These are phyloP conservation scores for Esteya vermicola DNA, from an alignment of 2,329 filamentous ascomycete genomes.

Conservation along the genomic window DNA sequence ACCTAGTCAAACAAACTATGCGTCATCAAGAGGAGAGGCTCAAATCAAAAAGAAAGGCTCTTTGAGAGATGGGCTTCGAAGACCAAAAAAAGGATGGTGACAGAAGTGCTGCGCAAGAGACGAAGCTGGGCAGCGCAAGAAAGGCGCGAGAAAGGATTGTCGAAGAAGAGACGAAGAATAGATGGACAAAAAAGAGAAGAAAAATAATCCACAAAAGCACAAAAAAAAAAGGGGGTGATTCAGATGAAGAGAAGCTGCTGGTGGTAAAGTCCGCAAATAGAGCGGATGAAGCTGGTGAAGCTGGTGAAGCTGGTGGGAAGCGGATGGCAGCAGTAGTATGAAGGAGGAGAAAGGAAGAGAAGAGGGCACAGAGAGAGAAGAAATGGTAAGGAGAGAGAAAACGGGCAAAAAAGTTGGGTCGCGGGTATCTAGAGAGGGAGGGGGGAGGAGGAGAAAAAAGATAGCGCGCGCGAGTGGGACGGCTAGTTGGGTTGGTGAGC, in stretches of 20 bases:
- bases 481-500: background rate
- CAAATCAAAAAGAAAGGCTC: too few species aligned
- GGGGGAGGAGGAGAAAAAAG: background rate
- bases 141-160: too few species aligned
- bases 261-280: background rate
- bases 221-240: background rate
- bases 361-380: background rate
- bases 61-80: too few species aligned
- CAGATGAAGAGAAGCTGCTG: background rate
- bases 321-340: background rate
- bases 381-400: background rate
- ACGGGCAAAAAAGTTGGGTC: too few species aligned
- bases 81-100: too few species aligned
- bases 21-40: too few species aligned
- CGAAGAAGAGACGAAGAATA: background rate
- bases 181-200: background rate
- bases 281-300: background rate
- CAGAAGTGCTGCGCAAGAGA: too few species aligned
- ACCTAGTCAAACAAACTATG: too few species aligned
- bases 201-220: background rate
- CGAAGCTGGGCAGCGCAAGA: background rate
- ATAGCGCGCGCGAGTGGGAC: background rate
- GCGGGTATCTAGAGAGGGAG: background rate
- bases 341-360: constrained; percentile 3
- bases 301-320: background rate